Percentiles rank a stretch among this genome's conserved stretches.
Evolutionary conservation across 1,284 basidiomycete species (phyloP).

Genomic region (Ganoderma meredithae): DNA sequence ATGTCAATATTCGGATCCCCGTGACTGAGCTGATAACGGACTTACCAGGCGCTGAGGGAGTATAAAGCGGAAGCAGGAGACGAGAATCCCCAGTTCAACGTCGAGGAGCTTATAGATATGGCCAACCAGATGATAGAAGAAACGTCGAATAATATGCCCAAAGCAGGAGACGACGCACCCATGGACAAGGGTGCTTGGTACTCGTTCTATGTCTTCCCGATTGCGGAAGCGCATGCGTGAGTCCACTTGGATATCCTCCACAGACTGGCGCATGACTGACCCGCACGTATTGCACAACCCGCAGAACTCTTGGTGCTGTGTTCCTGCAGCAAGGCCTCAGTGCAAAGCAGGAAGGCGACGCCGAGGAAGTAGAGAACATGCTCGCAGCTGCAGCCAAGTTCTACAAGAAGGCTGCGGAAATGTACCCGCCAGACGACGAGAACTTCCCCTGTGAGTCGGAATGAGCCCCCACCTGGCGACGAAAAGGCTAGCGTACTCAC

Average conservation of each 20-base stretch:
- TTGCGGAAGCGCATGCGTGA: slow-evolving; percentile 34
- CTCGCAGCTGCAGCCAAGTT: slow-evolving; percentile 28
- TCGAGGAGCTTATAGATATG: slow-evolving; percentile 30
- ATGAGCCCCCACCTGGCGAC: neutral
- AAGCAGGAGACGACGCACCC: slow-evolving; percentile 23
- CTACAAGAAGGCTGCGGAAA: slow-evolving; percentile 32
- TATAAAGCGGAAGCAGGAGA: slow-evolving; percentile 15
- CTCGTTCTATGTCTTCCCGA: slow-evolving; percentile 31
- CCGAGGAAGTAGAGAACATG: slow-evolving; percentile 25
- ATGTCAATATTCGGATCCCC: neutral
- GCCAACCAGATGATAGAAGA: slow-evolving; percentile 32
- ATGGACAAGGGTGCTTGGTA: slow-evolving; percentile 34
- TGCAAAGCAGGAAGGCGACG: slow-evolving; percentile 27
- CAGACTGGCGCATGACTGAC: neutral
- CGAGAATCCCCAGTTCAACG: slow-evolving; percentile 20
- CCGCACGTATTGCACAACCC: neutral
- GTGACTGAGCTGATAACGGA: neutral
- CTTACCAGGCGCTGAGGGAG: slow-evolving; percentile 21
- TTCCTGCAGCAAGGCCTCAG: slow-evolving; percentile 30
- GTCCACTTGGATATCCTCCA: neutral
- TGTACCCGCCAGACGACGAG: slow-evolving; percentile 34
- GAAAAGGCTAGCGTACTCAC: neutral
- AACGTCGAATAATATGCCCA: slow-evolving; percentile 28
- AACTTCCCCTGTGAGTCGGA: slow-evolving; percentile 27
- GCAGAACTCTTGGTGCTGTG: slow-evolving; percentile 30